Evolutionary conservation across 2,329 filamentous ascomycete species (phyloP).

Genomic region (Apiospora arundinis): DNA sequence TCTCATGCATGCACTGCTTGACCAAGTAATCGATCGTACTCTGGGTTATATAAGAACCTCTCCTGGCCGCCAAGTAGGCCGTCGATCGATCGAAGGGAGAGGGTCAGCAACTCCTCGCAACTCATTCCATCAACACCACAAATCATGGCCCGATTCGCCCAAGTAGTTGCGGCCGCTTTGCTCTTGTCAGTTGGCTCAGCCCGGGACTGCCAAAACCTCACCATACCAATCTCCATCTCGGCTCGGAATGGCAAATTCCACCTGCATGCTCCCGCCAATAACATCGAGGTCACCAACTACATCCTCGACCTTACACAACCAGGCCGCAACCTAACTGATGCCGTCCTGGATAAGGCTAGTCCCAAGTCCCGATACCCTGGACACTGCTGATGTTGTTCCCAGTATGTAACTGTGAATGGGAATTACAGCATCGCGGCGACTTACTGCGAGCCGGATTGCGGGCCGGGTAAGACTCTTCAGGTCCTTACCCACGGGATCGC

Average conservation of each 20-base stretch:
- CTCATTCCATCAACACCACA: neutral
- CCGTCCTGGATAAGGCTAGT: slow-evolving; percentile 47
- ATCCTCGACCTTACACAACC: slow-evolving; percentile 53
- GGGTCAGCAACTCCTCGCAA: neutral
- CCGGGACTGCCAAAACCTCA: slow-evolving; percentile 53
- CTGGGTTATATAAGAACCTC: neutral
- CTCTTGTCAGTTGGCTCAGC: slow-evolving; percentile 31
- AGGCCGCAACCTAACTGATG: slow-evolving; percentile 51
- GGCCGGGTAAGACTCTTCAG: slow-evolving; percentile 49
- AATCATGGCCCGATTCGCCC: neutral
- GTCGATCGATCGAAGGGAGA: neutral
- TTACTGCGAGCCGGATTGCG: slow-evolving; percentile 63
- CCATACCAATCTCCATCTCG: slow-evolving; percentile 59
- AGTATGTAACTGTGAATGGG: slow-evolving; percentile 38
- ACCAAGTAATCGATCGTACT: neutral
- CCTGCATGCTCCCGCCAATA: slow-evolving; percentile 50
- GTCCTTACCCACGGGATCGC: slow-evolving; percentile 61
- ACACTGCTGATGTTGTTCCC: neutral
- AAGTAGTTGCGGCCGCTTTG: neutral
- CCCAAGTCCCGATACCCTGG: slow-evolving; percentile 27
- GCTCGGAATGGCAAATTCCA: slow-evolving; percentile 61
- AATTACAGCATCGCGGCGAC: slow-evolving; percentile 64
- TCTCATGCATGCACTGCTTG: neutral
- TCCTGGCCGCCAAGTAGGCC: neutral
- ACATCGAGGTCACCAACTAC: slow-evolving; percentile 64